Evolutionary conservation across 2,329 filamentous ascomycete species (phyloP).

Genomic region (Coniochaeta ligniaria): DNA sequence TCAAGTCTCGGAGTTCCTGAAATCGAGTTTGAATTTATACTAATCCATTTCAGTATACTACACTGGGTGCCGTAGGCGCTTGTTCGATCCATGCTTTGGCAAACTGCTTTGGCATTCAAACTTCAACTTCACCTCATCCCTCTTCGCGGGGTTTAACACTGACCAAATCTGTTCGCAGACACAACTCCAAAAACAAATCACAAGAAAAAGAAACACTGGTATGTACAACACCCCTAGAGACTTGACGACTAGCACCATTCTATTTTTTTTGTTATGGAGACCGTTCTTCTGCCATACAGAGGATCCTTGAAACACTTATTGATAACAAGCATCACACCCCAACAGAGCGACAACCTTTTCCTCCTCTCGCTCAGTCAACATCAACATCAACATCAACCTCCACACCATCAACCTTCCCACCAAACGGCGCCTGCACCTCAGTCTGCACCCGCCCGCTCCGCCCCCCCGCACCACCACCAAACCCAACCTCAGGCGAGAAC

Average conservation of each 20-base stretch:
- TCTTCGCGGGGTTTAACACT: background rate
- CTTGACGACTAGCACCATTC: too few species aligned
- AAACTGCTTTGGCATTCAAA: too few species aligned
- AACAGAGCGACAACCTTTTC: background rate
- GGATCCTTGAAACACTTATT: too few species aligned
- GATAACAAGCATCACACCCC: background rate
- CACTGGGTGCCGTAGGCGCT: too few species aligned
- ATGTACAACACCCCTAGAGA: too few species aligned
- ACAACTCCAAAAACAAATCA: too few species aligned
- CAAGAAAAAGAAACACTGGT: too few species aligned
- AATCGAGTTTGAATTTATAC: background rate
- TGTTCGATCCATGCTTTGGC: too few species aligned
- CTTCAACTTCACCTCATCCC: background rate
- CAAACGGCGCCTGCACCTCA: background rate
- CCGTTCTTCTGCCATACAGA: too few species aligned
- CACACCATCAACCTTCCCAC: background rate
- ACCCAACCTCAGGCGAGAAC: background rate
- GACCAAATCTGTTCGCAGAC: too few species aligned
- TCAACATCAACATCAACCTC: background rate
- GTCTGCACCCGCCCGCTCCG: background rate
- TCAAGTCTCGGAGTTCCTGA: background rate
- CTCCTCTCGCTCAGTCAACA: background rate
- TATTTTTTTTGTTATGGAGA: too few species aligned
- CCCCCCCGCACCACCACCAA: background rate
- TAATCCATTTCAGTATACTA: background rate